Percentiles rank a stretch among this genome's conserved stretches.
phyloP scores from a whole-genome alignment of 2,329 filamentous ascomycete species.

The Aspergillus novoparasiticus region DNA sequence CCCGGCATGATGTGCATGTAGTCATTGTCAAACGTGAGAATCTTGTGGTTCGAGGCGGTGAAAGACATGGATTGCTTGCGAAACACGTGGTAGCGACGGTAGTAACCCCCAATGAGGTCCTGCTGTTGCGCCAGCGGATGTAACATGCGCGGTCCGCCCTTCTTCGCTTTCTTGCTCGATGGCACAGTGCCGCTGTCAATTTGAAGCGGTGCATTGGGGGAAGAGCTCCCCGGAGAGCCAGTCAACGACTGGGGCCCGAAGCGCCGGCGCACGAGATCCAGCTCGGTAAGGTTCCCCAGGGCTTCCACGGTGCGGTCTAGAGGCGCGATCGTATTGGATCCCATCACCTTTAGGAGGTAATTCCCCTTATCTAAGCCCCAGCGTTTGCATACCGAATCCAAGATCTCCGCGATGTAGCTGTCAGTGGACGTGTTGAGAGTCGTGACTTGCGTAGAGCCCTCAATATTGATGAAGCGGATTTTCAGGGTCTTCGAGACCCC shows the following conservation, averaged over 20 bases:
- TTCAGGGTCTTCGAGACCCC: slow-evolving; percentile 61
- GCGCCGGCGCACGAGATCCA: slow-evolving; percentile 63
- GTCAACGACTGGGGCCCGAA: slow-evolving; percentile 61
- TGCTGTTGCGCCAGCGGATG: slow-evolving; percentile 52
- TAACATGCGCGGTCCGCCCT: slow-evolving; percentile 42
- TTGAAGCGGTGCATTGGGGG: slow-evolving; percentile 66
- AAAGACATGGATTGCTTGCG: slow-evolving; percentile 69
- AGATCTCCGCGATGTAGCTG: slow-evolving; percentile 68
- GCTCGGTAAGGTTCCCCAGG: slow-evolving; percentile 60
- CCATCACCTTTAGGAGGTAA: slow-evolving; percentile 64
- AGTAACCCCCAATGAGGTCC: slow-evolving; percentile 52
- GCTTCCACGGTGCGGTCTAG: slow-evolving; percentile 67
- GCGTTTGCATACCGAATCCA: slow-evolving; percentile 64
- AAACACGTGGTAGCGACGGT: slow-evolving; percentile 65
- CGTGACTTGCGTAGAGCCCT: slow-evolving; percentile 57
- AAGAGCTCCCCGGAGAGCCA: slow-evolving; percentile 63
- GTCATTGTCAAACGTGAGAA: slow-evolving; percentile 65
- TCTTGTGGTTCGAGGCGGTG: slow-evolving; percentile 61
- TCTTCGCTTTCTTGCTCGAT: slow-evolving; percentile 47
- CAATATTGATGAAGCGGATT: slow-evolving; percentile 63
- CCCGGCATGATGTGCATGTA: slow-evolving; percentile 67
- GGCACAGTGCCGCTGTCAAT: slow-evolving; percentile 43
- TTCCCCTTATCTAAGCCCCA: slow-evolving; percentile 66
- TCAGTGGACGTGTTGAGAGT: slow-evolving; percentile 63
- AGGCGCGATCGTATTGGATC: slow-evolving; percentile 65